Percentiles rank a stretch among this genome's conserved stretches.
These are phyloP conservation scores for Chalaropsis thielavioides DNA, from an alignment of 2,329 filamentous ascomycete genomes.

Conservation along the genomic window DNA sequence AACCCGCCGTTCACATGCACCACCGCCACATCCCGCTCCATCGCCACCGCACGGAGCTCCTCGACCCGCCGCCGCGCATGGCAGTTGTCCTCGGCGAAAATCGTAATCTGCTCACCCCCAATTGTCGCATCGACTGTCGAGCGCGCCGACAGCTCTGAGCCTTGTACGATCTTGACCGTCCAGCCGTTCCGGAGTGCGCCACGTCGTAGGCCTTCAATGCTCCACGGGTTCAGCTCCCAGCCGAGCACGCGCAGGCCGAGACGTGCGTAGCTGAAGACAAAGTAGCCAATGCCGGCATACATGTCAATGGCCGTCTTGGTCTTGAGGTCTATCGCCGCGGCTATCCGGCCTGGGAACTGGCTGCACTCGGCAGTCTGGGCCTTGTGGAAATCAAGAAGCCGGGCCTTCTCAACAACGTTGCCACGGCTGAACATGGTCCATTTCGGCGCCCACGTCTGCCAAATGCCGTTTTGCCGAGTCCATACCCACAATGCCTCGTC, in stretches of 20 bases:
- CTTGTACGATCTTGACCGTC: slow-evolving; percentile 40
- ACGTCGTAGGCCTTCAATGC: slow-evolving; percentile 64
- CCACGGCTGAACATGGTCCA: slow-evolving; percentile 93
- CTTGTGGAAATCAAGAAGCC: slow-evolving; percentile 45
- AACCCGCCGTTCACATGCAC: slow-evolving; percentile 51
- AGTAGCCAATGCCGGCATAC: slow-evolving; percentile 90
- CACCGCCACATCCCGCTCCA: slow-evolving; percentile 24
- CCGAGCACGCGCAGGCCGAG: slow-evolving; percentile 62
- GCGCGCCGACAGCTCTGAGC: slow-evolving; percentile 24
- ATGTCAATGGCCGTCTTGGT: slow-evolving; percentile 50
- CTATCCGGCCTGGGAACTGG: not conserved
- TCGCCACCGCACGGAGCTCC: slow-evolving; percentile 23
- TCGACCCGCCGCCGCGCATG: slow-evolving; percentile 33
- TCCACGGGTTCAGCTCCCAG: slow-evolving; percentile 87
- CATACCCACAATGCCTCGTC: slow-evolving; percentile 60
- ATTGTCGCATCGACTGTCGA: slow-evolving; percentile 25
- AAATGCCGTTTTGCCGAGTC: slow-evolving; percentile 63
- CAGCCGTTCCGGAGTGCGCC: slow-evolving; percentile 60
- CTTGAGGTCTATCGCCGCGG: not conserved
- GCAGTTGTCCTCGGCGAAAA: slow-evolving; percentile 56
- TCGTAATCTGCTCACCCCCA: slow-evolving; percentile 41
- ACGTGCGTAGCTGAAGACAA: slow-evolving; percentile 67
- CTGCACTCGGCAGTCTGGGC: slow-evolving; percentile 3
- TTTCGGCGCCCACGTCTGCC: slow-evolving; percentile 72
- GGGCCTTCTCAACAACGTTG: slow-evolving; percentile 76